A percentile compares a stretch with the other conserved stretches of the same genome.
Evolutionary conservation across 108 stramenopile genomes (phyloP).

Genomic region (Hondaea fermentalgiana): DNA sequence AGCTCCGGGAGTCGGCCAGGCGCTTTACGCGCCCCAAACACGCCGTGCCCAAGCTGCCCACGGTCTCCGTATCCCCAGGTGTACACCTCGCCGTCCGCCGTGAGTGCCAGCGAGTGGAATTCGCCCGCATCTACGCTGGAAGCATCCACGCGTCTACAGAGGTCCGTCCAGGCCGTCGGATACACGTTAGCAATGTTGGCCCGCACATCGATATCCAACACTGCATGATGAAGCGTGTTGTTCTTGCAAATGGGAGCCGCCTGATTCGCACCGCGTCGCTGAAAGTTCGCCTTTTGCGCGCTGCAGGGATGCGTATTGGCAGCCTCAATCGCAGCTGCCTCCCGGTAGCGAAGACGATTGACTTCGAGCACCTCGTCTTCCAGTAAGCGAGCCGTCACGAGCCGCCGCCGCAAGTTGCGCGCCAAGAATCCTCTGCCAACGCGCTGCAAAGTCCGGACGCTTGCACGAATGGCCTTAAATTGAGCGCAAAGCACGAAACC

Average conservation of each 20-base stretch:
- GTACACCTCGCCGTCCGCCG: conserved; percentile 36
- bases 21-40: neutral
- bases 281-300: neutral
- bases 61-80: conserved; percentile 23
- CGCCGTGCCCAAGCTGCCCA: conserved; percentile 47
- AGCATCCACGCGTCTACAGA: neutral
- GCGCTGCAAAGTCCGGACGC: neutral
- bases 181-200: neutral
- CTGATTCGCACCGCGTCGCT: neutral
- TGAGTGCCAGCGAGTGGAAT: conserved; percentile 36
- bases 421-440: neutral
- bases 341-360: neutral
- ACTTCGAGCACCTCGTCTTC: neutral
- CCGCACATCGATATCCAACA: neutral
- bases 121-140: conserved; percentile 32
- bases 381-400: neutral
- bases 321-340: neutral
- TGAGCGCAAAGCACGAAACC: neutral
- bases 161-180: neutral
- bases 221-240: neutral
- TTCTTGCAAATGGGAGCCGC: neutral
- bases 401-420: neutral
- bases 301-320: neutral
- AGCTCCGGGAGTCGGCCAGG: neutral
- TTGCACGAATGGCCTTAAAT: neutral